Conservation (phyloP, 495 filamentous ascomycete species). For the Pyronema omphalodes region DNA sequence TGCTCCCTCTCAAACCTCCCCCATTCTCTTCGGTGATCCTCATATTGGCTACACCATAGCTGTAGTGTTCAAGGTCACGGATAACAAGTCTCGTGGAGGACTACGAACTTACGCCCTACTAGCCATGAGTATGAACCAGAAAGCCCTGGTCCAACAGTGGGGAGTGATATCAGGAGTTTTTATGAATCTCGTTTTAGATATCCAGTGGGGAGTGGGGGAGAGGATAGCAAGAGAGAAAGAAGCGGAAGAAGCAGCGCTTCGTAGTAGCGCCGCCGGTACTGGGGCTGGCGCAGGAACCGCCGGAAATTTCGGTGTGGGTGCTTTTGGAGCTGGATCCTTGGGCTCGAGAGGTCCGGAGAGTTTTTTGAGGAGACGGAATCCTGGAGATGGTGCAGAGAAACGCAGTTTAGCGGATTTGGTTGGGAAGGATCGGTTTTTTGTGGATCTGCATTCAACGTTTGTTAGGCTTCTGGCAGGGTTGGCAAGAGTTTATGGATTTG, state of each 20-base stretch:
- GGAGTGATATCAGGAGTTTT: constrained; percentile 58
- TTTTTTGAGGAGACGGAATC: constrained; percentile 20
- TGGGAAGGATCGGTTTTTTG: constrained; percentile 71
- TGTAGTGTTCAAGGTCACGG: constrained; percentile 76
- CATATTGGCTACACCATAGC: constrained; percentile 75
- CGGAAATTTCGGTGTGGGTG: constrained; percentile 10
- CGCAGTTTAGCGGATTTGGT: constrained; percentile 72
- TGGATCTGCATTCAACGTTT: constrained; percentile 67
- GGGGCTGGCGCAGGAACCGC: neutral
- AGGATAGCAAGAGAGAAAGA: constrained; percentile 43
- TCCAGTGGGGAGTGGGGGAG: constrained; percentile 40
- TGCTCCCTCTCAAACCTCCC: constrained; percentile 56
- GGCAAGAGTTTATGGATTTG: constrained; percentile 24
- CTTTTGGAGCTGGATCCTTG: constrained; percentile 23
- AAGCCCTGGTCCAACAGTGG: constrained; percentile 55
- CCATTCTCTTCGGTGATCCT: constrained; percentile 72
- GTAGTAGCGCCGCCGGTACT: constrained; percentile 10
- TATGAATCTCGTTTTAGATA: constrained; percentile 54
- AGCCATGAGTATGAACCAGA: constrained; percentile 54
- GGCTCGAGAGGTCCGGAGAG: constrained; percentile 23
- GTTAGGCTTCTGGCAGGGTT: constrained; percentile 53
- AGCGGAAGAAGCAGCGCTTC: constrained; percentile 23
- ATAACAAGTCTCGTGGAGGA: constrained; percentile 72
- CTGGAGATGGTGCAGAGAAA: constrained; percentile 28
- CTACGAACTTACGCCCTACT: constrained; percentile 74